These are phyloP conservation scores for Hordeum vulgare DNA, from an alignment of 176 grass and related monocot species.

Conservation along the genomic window MorexV3_pseudomolecules_assembly NC_058518.1:492725077-492725576, in stretches of 20 bases:
- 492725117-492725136: neutral
- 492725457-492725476: constrained; percentile 4
- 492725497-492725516: constrained; percentile 29
- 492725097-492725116: neutral
- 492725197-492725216: neutral
- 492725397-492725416: neutral
- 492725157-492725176: too few relatives aligned
- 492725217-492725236: neutral
- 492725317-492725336: neutral
- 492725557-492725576: neutral
- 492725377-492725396: neutral
- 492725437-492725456: neutral
- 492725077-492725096: neutral
- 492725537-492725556: neutral
- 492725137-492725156: neutral
- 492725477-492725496: constrained; percentile 13
- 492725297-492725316: neutral
- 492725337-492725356: neutral
- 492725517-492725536: constrained; percentile 25
- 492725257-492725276: constrained; percentile 8
- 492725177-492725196: too few relatives aligned
- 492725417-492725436: neutral
- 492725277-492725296: neutral
- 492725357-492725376: neutral
- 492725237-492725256: neutral